phyloP scores from a whole-genome alignment of 192 early-diverging fungal species.

The Podila verticillata region DNA sequence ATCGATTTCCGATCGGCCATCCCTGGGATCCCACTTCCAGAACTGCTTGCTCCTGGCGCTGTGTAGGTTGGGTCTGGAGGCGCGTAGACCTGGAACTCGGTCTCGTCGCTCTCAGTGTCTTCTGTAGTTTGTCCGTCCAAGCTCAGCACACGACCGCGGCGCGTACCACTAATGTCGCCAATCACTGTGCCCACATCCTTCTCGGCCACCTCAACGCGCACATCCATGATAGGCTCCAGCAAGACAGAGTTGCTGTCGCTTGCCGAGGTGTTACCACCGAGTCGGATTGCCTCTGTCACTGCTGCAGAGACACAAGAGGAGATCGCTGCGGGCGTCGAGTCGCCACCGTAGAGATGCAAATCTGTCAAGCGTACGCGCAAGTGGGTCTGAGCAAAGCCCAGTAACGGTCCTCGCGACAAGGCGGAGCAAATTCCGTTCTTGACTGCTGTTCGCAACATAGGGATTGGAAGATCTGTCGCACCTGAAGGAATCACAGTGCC shows the following conservation, averaged over 20 bases:
- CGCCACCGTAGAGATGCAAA: constrained; percentile 63
- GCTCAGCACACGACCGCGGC: constrained; percentile 76
- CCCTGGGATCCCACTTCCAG: neutral
- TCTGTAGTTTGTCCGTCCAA: constrained; percentile 57
- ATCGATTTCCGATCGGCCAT: constrained; percentile 58
- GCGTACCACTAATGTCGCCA: constrained; percentile 80
- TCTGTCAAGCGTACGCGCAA: constrained; percentile 62
- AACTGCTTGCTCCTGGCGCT: neutral
- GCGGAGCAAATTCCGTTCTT: constrained; percentile 73
- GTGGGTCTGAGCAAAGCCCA: constrained; percentile 81
- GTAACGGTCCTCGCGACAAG: constrained; percentile 77
- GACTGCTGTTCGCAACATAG: constrained; percentile 59
- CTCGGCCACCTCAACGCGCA: constrained; percentile 74
- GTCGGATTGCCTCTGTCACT: constrained; percentile 62
- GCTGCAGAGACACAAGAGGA: constrained; percentile 72
- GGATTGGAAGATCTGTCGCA: constrained; percentile 20
- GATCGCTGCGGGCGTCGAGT: constrained; percentile 69
- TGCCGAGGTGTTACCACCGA: constrained; percentile 16
- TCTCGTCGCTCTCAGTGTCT: constrained; percentile 26
- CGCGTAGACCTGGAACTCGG: constrained; percentile 54
- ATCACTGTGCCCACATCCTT: constrained; percentile 80
- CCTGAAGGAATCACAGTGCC: constrained; percentile 27
- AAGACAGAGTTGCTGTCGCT: constrained; percentile 50
- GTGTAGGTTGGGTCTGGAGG: constrained; percentile 57
- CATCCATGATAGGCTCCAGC: constrained; percentile 88